Percentiles rank a stretch among this genome's conserved stretches.
phyloP scores from a whole-genome alignment of 2,329 filamentous ascomycete species.

The Thermothelomyces thermophilus region DNA sequence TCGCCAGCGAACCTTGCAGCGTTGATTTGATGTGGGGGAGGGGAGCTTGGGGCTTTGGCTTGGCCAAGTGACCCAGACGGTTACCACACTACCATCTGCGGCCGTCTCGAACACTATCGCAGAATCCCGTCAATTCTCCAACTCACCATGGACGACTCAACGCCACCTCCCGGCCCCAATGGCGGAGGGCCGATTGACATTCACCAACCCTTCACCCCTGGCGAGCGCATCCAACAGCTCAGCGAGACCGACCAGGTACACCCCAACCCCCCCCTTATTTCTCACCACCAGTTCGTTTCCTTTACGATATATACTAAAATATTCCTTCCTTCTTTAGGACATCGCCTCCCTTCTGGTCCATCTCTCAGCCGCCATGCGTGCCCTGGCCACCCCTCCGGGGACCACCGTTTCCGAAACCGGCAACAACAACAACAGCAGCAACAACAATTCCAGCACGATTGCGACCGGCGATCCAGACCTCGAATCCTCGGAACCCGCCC shows the following conservation, averaged over 20 bases:
- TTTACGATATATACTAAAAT: slow-evolving; percentile 23
- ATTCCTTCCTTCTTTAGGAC: slow-evolving; percentile 25
- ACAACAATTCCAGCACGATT: too few species aligned
- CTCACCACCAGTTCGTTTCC: too few species aligned
- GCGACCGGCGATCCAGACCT: slow-evolving; percentile 27
- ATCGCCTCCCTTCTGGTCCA: slow-evolving; percentile 41
- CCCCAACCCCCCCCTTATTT: neutral
- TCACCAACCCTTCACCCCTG: slow-evolving; percentile 57
- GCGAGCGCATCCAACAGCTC: slow-evolving; percentile 75
- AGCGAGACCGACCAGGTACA: slow-evolving; percentile 64
- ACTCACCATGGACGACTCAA: slow-evolving; percentile 13
- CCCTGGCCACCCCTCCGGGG: slow-evolving; percentile 45
- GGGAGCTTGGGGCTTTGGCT: neutral
- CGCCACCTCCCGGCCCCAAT: neutral
- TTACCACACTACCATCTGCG: too few species aligned
- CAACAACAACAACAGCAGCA: neutral
- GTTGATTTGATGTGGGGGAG: neutral
- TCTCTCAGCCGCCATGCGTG: slow-evolving; percentile 54
- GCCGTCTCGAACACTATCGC: too few species aligned
- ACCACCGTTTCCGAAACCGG: neutral
- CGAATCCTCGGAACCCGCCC: slow-evolving; percentile 37
- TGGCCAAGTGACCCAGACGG: too few species aligned
- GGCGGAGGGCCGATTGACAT: slow-evolving; percentile 16
- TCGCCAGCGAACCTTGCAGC: too few species aligned
- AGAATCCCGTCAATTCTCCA: neutral